Percentiles rank a stretch among this genome's conserved stretches.
These are phyloP conservation scores for Xylariaceae sp. DNA, from an alignment of 2,329 filamentous ascomycete genomes.

Conservation along the genomic window DNA sequence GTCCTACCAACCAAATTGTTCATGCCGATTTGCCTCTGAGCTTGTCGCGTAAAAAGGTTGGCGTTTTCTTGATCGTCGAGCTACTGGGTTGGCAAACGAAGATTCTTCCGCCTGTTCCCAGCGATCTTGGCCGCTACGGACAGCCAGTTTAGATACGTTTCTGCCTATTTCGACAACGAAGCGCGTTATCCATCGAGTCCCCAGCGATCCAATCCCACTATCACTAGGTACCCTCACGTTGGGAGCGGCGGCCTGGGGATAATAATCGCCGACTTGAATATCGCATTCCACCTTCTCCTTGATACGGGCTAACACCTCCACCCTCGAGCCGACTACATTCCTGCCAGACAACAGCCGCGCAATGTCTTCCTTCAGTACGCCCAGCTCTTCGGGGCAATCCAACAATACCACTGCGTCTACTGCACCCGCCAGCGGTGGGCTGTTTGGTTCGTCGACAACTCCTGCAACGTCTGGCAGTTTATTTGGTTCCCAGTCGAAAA, in stretches of 20 bases:
- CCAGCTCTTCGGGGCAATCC: slow-evolving; percentile 29
- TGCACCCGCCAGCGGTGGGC: slow-evolving; percentile 32
- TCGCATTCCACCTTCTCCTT: slow-evolving; percentile 23
- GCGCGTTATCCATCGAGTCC: not conserved
- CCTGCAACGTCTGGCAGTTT: slow-evolving; percentile 15
- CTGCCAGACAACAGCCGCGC: slow-evolving; percentile 14
- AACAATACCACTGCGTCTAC: slow-evolving; percentile 39
- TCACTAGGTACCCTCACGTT: not conserved
- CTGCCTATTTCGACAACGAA: not conserved
- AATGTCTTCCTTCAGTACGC: slow-evolving; percentile 37
- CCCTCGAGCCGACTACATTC: slow-evolving; percentile 10
- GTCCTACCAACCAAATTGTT: no score
- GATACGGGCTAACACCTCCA: slow-evolving; percentile 5
- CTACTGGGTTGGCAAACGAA: slow-evolving; percentile 1
- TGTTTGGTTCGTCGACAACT: slow-evolving; percentile 34
- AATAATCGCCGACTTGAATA: slow-evolving; percentile 21
- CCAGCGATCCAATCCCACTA: slow-evolving; percentile 11
- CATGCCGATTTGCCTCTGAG: slow-evolving; percentile 15
- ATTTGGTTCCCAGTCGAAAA: slow-evolving; percentile 20
- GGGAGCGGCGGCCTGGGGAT: slow-evolving; percentile 12
- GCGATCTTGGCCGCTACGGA: not conserved
- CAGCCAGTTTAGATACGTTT: not conserved
- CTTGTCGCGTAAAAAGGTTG: slow-evolving; percentile 29
- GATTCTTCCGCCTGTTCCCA: not conserved
- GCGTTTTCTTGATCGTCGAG: slow-evolving; percentile 1